phyloP scores from a whole-genome alignment of 345 rosid genomes.

The Firmiana major region DNA sequence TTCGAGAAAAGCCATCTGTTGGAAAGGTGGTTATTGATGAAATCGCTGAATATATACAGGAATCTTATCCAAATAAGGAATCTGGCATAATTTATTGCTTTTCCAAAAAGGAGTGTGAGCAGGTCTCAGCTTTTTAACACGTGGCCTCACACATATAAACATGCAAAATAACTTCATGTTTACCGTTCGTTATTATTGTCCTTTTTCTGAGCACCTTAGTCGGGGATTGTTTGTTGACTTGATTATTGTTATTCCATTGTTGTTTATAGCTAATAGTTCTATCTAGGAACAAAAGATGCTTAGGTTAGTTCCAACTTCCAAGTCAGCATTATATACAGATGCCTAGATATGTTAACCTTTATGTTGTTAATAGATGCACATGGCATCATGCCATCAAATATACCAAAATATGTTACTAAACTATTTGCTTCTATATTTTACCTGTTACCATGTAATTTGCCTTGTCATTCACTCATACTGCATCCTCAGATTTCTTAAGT shows the following conservation, averaged over 20 bases:
- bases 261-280: neutral
- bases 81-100: conserved; percentile 97
- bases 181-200: conserved; percentile 8
- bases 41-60: conserved; percentile 71
- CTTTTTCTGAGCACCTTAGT: conserved; percentile 9
- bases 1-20: conserved; percentile 78
- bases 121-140: conserved; percentile 40
- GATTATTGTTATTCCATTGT: neutral
- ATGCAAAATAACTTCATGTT: neutral
- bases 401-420: neutral
- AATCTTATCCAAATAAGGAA: conserved; percentile 79
- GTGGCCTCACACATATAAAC: neutral
- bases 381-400: neutral
- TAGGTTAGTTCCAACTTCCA: neutral
- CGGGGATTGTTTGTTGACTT: neutral
- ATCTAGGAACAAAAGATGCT: neutral
- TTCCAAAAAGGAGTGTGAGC: conserved; percentile 93
- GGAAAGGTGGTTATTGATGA: conserved; percentile 79
- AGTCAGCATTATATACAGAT: neutral
- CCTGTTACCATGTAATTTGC: neutral
- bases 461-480: neutral
- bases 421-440: neutral
- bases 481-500: neutral
- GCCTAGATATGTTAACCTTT: neutral
- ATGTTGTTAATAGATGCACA: neutral